These are phyloP conservation scores for Beverwykella pulmonaria DNA, from an alignment of 495 filamentous ascomycete species.

Conservation along the genomic window DNA sequence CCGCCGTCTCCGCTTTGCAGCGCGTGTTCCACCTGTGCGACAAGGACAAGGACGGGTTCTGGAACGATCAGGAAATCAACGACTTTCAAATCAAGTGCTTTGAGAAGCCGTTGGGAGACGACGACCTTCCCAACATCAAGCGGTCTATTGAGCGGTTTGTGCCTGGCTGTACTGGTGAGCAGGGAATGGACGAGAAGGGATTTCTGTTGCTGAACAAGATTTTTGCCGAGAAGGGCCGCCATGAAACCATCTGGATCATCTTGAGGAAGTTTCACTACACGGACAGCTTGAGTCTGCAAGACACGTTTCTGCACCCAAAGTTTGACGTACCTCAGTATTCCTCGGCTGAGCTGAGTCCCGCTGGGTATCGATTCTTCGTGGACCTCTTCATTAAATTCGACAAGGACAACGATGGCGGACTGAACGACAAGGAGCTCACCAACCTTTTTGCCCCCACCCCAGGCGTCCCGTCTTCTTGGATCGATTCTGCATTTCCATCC, in stretches of 20 bases:
- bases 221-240: slow-evolving; percentile 95
- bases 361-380: slow-evolving; percentile 96
- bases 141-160: slow-evolving; percentile 70
- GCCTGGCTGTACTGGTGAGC: slow-evolving; percentile 63
- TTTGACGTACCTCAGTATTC: slow-evolving; percentile 90
- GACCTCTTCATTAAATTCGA: slow-evolving; percentile 94
- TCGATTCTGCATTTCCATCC: slow-evolving; percentile 82
- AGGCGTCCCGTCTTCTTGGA: slow-evolving; percentile 82
- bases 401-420: slow-evolving; percentile 94
- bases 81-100: slow-evolving; percentile 92
- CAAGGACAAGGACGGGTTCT: slow-evolving; percentile 91
- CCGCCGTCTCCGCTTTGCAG: slow-evolving; percentile 79
- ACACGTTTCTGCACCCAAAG: slow-evolving; percentile 87
- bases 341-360: slow-evolving; percentile 90
- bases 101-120: slow-evolving; percentile 73
- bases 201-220: slow-evolving; percentile 92
- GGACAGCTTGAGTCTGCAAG: slow-evolving; percentile 85
- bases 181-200: slow-evolving; percentile 76
- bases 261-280: slow-evolving; percentile 95
- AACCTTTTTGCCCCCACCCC: slow-evolving; percentile 93
- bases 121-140: slow-evolving; percentile 88
- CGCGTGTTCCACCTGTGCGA: slow-evolving; percentile 95
- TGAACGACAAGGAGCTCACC: slow-evolving; percentile 80
- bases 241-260: slow-evolving; percentile 97
- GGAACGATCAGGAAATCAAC: slow-evolving; percentile 86